phyloP scores from a whole-genome alignment of 257 asterid genomes.

The Nicotiana sylvestris region DNA sequence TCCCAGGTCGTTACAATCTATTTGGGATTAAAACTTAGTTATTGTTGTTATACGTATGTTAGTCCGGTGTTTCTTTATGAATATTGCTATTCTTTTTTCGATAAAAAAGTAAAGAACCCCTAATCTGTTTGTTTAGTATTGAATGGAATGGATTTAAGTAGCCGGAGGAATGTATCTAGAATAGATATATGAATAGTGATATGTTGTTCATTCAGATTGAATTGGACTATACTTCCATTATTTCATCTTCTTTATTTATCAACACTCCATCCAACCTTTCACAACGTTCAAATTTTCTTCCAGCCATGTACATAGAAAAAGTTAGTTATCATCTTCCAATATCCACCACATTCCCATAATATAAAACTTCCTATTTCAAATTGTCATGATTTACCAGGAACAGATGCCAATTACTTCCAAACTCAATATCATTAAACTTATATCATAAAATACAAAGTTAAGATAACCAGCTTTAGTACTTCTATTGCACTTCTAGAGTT shows the following conservation, averaged over 20 bases:
- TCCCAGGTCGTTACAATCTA: neutral
- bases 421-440: neutral
- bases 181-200: neutral
- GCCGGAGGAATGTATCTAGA: neutral
- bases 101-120: neutral
- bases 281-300: neutral
- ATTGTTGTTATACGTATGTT: neutral
- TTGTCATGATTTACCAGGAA: neutral
- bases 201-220: neutral
- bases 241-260: neutral
- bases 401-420: neutral
- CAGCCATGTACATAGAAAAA: neutral
- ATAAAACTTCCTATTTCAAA: neutral
- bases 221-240: neutral
- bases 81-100: too few relatives aligned
- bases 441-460: neutral
- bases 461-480: neutral
- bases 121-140: neutral
- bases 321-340: neutral
- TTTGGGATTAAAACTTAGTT: neutral
- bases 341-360: neutral
- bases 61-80: neutral
- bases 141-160: neutral
- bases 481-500: neutral
- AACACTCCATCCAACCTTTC: neutral